phyloP scores from a whole-genome alignment of 345 rosid genomes.

The Syzygium aqueum region DNA sequence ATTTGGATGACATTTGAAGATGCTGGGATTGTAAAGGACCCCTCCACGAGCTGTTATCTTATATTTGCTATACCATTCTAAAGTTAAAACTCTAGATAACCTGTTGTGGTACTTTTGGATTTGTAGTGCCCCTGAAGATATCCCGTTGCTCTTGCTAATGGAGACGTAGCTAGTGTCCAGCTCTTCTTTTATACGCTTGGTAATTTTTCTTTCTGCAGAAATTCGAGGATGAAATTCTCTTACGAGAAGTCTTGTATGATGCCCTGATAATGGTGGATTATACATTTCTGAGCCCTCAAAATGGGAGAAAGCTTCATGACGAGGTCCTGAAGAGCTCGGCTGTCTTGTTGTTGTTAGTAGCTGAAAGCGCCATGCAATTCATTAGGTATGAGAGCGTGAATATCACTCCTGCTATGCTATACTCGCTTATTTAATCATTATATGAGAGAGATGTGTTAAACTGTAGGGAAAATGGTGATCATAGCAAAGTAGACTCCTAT shows the following conservation, averaged over 20 bases:
- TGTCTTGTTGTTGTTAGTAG: conserved; percentile 47
- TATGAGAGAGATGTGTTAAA: conserved; percentile 2
- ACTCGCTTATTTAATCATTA: conserved; percentile 1
- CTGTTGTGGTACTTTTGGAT: background rate
- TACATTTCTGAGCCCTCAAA: conserved; percentile 32
- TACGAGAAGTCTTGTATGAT: conserved; percentile 37
- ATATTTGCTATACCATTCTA: background rate
- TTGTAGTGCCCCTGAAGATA: background rate
- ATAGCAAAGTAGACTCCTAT: conserved; percentile 27
- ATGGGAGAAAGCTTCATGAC: conserved; percentile 14
- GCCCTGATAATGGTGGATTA: conserved; percentile 34
- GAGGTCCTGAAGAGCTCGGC: conserved; percentile 40
- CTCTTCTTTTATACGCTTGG: background rate
- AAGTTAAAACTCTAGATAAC: background rate
- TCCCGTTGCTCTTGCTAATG: background rate
- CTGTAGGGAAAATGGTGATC: conserved; percentile 44
- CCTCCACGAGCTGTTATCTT: background rate
- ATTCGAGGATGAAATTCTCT: conserved; percentile 36
- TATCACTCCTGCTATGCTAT: background rate
- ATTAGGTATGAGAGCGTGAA: conserved; percentile 26
- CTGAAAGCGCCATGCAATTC: conserved; percentile 31
- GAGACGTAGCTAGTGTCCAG: background rate
- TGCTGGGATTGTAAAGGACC: background rate
- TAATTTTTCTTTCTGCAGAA: conserved; percentile 28
- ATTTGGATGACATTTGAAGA: background rate